These are phyloP conservation scores for Sarocladium kiliense DNA, from an alignment of 2,329 filamentous ascomycete species.

Conservation along the genomic window DNA sequence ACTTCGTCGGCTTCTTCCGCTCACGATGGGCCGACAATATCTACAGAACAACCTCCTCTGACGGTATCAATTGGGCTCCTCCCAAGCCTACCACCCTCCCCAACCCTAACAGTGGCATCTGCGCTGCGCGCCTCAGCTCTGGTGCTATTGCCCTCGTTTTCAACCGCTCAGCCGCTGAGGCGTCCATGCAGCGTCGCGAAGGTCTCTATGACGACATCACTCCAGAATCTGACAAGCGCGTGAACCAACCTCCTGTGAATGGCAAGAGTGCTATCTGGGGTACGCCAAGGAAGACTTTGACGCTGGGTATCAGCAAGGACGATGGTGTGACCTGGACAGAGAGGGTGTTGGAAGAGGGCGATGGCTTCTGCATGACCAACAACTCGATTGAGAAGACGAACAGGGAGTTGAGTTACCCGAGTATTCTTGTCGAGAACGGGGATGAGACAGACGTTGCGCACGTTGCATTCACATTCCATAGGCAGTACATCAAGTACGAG, in stretches of 20 bases:
- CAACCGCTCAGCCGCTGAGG: constrained; percentile 30
- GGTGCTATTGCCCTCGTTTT: constrained; percentile 32
- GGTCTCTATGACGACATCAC: constrained; percentile 41
- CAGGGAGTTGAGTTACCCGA: constrained; percentile 38
- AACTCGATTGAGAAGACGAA: constrained; percentile 35
- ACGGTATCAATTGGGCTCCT: constrained; percentile 32
- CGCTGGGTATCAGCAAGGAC: constrained; percentile 29
- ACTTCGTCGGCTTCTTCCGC: constrained; percentile 33
- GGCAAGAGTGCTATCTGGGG: constrained; percentile 38
- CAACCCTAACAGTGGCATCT: constrained; percentile 38
- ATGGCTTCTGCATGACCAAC: constrained; percentile 41
- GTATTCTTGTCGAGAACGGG: constrained; percentile 25
- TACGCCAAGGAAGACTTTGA: constrained; percentile 29
- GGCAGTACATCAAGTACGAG: constrained; percentile 36
- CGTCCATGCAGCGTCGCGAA: constrained; percentile 27
- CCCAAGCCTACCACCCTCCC: constrained; percentile 30
- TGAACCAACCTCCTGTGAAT: constrained; percentile 29
- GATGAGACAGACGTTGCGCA: constrained; percentile 21
- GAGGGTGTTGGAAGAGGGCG: constrained; percentile 35
- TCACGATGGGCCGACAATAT: constrained; percentile 40
- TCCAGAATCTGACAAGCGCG: constrained; percentile 30
- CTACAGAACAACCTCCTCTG: constrained; percentile 32
- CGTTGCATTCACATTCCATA: constrained; percentile 36
- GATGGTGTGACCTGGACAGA: constrained; percentile 30
- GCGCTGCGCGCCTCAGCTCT: constrained; percentile 29